Conservation (phyloP, 495 filamentous ascomycete species). For the Eremomyces bilateralis region DNA sequence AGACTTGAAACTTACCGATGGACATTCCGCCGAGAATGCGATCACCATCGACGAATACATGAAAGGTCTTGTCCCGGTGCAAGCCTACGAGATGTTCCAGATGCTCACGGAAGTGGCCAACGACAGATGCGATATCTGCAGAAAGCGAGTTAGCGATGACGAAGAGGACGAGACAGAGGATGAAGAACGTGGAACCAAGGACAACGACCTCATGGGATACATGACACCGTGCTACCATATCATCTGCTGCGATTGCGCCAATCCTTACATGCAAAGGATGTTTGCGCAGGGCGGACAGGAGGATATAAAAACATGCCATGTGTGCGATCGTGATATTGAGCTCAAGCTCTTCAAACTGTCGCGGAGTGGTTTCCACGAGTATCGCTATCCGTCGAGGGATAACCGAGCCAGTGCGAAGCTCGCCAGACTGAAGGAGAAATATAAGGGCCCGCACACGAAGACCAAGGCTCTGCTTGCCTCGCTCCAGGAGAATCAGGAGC, state of each 20-base stretch:
- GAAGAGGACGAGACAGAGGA: constrained; percentile 19
- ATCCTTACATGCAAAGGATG: constrained; percentile 23
- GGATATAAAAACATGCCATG: constrained; percentile 31
- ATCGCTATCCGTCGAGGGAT: constrained; percentile 27
- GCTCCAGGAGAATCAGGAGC: constrained; percentile 33
- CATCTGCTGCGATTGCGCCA: constrained; percentile 53
- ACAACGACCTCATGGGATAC: constrained; percentile 45
- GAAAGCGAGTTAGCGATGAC: constrained; percentile 29
- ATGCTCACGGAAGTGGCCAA: constrained; percentile 57
- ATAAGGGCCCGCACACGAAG: constrained; percentile 77
- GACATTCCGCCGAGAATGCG: constrained; percentile 54
- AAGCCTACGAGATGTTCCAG: constrained; percentile 62
- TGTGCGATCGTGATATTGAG: constrained; percentile 39
- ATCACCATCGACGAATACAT: constrained; percentile 55
- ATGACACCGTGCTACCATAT: constrained; percentile 73
- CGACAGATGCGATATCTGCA: constrained; percentile 49
- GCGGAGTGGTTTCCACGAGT: constrained; percentile 35
- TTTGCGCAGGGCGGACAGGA: constrained; percentile 6
- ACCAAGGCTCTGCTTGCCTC: constrained; percentile 54
- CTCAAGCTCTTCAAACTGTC: constrained; percentile 42
- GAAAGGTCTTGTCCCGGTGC: constrained; percentile 31
- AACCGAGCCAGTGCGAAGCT: constrained; percentile 29
- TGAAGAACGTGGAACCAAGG: constrained; percentile 29
- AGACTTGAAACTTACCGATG: constrained; percentile 56
- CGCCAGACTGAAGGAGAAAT: constrained; percentile 40